A percentile compares a stretch with the other conserved stretches of the same genome.
These are phyloP conservation scores for Solanum bukasovii DNA, from an alignment of 257 asterid genomes.

Conservation along the genomic window DNA sequence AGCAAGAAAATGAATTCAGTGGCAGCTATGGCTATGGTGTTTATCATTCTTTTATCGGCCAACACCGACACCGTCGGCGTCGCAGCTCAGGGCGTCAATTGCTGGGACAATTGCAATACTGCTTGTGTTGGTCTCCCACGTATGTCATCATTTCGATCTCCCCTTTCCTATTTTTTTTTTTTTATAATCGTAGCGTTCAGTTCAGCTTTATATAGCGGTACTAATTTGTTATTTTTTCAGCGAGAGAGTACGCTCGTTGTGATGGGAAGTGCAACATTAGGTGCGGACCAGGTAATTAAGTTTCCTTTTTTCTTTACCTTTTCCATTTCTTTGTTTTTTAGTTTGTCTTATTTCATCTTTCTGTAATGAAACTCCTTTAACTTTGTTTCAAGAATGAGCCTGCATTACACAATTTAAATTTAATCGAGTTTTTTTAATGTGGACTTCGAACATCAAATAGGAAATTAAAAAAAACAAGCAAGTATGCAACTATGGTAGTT, in stretches of 20 bases:
- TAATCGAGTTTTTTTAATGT: too few relatives aligned
- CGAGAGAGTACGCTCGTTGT: slow-evolving; percentile 22
- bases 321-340: background rate
- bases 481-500: background rate
- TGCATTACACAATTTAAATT: accelerated
- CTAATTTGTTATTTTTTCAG: slow-evolving; percentile 10
- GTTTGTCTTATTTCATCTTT: background rate
- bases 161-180: background rate
- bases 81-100: slow-evolving; percentile 22
- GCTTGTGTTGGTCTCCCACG: slow-evolving; percentile 29
- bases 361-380: background rate
- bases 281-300: slow-evolving; percentile 33
- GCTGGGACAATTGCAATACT: slow-evolving; percentile 35
- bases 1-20: slow-evolving; percentile 16
- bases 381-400: background rate
- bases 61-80: slow-evolving; percentile 20
- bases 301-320: too few relatives aligned
- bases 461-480: too few relatives aligned
- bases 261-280: slow-evolving; percentile 29
- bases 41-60: slow-evolving; percentile 18
- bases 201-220: background rate
- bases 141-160: background rate
- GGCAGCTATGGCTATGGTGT: slow-evolving; percentile 5
- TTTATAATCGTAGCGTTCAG: too few relatives aligned
- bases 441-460: accelerated